These are phyloP conservation scores for Tolypocladium nubicola DNA, from an alignment of 2,329 filamentous ascomycete species.

Conservation along the genomic window DNA sequence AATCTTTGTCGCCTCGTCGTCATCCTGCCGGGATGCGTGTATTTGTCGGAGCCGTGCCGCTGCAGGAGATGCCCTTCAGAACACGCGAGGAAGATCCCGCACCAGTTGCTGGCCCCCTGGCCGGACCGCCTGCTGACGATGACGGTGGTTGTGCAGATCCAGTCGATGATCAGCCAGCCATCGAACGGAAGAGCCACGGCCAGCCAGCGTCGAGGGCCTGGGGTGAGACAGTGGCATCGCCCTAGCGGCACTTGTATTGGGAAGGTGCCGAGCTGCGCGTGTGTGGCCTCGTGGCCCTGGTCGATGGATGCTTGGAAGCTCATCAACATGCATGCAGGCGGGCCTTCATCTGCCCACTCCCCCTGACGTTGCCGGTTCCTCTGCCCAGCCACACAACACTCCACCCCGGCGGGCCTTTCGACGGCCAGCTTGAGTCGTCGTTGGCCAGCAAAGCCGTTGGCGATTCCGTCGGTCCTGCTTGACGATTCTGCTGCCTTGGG, in stretches of 20 bases:
- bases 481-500: background rate
- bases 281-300: background rate
- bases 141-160: slow-evolving; percentile 1
- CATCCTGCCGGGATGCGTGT: background rate
- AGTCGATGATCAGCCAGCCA: background rate
- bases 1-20: background rate
- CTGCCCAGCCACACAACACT: background rate
- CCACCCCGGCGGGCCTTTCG: background rate
- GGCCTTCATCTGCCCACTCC: background rate
- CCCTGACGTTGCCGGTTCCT: background rate
- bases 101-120: background rate
- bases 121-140: background rate
- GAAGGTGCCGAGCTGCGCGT: slow-evolving; percentile 4
- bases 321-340: background rate
- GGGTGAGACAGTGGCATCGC: background rate
- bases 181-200: background rate
- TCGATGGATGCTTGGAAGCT: background rate
- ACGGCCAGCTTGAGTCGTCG: background rate
- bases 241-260: slow-evolving; percentile 5
- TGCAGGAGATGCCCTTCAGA: background rate
- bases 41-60: background rate
- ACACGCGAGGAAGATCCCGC: background rate
- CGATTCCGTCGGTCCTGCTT: background rate
- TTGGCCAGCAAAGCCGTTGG: background rate
- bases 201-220: background rate